A percentile compares a stretch with the other conserved stretches of the same genome.
Evolutionary conservation across 225 moss, liverwort and hornwort species (phyloP).

Genomic region (Takakia lepidozioides): DNA sequence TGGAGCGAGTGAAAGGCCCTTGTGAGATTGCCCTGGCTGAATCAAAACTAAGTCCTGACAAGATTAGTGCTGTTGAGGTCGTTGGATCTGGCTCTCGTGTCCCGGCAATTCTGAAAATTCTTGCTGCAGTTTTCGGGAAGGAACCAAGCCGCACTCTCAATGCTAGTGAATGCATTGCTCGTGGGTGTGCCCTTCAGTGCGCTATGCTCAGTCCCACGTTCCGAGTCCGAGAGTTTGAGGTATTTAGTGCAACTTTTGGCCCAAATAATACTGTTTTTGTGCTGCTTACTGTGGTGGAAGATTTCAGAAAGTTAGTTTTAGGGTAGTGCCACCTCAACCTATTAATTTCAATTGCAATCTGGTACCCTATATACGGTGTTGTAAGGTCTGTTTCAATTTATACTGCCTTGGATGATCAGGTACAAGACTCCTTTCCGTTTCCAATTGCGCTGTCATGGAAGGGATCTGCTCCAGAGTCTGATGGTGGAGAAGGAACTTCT

Average conservation of each 20-base stretch:
- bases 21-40: slow-evolving; percentile 82
- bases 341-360: too few relatives aligned
- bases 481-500: slow-evolving; percentile 84
- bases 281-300: background rate
- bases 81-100: slow-evolving; percentile 98
- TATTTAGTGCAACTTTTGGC: too few relatives aligned
- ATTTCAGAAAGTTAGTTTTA: background rate
- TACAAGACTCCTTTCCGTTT: slow-evolving; percentile 94
- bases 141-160: slow-evolving; percentile 92
- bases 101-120: slow-evolving; percentile 79
- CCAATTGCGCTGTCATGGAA: slow-evolving; percentile 96
- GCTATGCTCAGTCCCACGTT: slow-evolving; percentile 89
- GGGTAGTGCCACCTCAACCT: too few relatives aligned
- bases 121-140: slow-evolving; percentile 77
- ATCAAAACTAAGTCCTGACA: slow-evolving; percentile 52
- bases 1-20: slow-evolving; percentile 87
- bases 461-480: slow-evolving; percentile 85
- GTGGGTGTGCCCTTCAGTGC: slow-evolving; percentile 84
- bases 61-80: slow-evolving; percentile 84
- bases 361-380: too few relatives aligned
- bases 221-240: slow-evolving; percentile 79
- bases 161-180: slow-evolving; percentile 88
- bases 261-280: too few relatives aligned
- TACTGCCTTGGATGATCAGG: slow-evolving; percentile 37
- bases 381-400: too few relatives aligned